Base-by-base conservation (phyloP, 805 yeast genomes). In the Peterozyma toletana region DNA sequence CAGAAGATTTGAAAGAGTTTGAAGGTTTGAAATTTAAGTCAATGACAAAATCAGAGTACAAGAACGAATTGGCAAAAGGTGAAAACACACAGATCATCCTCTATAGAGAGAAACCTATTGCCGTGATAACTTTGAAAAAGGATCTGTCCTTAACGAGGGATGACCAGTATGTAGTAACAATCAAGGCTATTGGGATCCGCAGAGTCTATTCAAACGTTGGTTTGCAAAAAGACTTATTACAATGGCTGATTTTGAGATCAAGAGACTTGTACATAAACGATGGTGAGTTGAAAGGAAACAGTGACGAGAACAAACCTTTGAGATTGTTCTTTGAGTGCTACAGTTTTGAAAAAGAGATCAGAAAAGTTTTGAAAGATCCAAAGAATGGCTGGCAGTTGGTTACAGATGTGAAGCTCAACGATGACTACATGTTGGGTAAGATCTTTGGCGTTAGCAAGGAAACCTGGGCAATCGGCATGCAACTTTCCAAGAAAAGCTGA, bases 91-190 rank as follows among this genome's bases (percentile, higher is more conserved):
- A 73, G 41, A 54, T 81, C 35, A 68, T 83, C 27, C 57, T 75
- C 14, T 85, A 84, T 63, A 75, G 90, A 55, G 75, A 75, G n/a
- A 67, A 80, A 1, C 90, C 93, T 14, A 79, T 86, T 55, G 88
- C 89, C 0, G 65, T 80, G 33, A 66, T 74, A 30, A 70, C 81
- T 0, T 46, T 67, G 10, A 46, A 42, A 11, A 49, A 39, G 10
- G 57, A 63, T 35, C 66, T 71, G n/a, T 67, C 70, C 9, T 53
- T 68, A 40, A 63, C 73, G 0, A 59, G 69, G 9, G 61, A 62
- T 18, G 62, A 66, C 13, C 60, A 68, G 27, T 70, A 74, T 49
- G 69, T 68, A 16, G 75, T 82, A 46, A 70, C 67, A 31, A 77
- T 83, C 39, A 67, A 80, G 5, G 75, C 80, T 6, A 54, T 77